These are phyloP conservation scores for Kodamaea kakaduensis DNA, from an alignment of 805 yeast genomes.

Conservation along the genomic window DNA sequence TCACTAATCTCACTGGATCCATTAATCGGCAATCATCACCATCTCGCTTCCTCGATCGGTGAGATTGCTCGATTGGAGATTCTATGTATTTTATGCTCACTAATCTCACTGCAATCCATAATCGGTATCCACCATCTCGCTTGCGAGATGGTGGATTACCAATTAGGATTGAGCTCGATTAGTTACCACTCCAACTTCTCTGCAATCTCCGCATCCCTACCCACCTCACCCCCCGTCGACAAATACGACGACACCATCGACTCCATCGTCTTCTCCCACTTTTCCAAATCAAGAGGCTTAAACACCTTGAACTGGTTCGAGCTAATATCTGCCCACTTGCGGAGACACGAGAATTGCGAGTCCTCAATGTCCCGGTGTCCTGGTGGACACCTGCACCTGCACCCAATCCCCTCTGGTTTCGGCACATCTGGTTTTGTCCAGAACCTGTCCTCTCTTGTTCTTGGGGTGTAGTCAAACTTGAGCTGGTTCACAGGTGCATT, in stretches of 20 bases:
- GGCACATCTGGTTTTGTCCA: slow-evolving; percentile 30
- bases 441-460: slow-evolving; percentile 26
- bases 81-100: too few relatives aligned
- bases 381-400: slow-evolving; percentile 78
- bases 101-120: too few relatives aligned
- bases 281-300: slow-evolving; percentile 14
- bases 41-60: too few relatives aligned
- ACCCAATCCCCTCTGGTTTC: slow-evolving; percentile 59
- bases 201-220: slow-evolving; percentile 45
- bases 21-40: too few relatives aligned
- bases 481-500: slow-evolving; percentile 49
- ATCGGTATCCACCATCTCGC: too few relatives aligned
- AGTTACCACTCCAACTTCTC: slow-evolving; percentile 7
- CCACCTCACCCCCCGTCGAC: slow-evolving; percentile 12
- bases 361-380: slow-evolving; percentile 21
- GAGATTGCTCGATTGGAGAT: too few relatives aligned
- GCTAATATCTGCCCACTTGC: slow-evolving; percentile 16
- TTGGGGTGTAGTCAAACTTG: slow-evolving; percentile 29
- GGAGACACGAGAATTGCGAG: slow-evolving; percentile 15
- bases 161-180: too few relatives aligned
- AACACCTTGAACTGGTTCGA: slow-evolving; percentile 15
- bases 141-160: too few relatives aligned
- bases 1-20: too few relatives aligned
- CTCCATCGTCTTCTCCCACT: slow-evolving; percentile 16
- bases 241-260: slow-evolving; percentile 10